These are phyloP conservation scores for Raffaelea albimanens DNA, from an alignment of 2,329 filamentous ascomycete genomes.

Conservation along the genomic window DNA sequence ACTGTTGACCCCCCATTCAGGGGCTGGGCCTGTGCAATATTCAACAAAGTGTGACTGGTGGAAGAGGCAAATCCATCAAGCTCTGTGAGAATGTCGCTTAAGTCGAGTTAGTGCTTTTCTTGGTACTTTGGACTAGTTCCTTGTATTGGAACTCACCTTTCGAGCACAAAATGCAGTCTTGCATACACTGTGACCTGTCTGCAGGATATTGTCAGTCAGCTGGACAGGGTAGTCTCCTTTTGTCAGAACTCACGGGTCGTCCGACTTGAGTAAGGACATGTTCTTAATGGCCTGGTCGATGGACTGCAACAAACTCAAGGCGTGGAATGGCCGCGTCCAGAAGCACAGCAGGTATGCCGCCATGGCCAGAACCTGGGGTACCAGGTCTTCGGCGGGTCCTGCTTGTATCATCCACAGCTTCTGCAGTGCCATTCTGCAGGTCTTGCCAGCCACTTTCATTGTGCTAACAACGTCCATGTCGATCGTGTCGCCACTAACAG, in stretches of 20 bases:
- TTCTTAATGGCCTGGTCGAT: background rate
- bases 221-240: no score
- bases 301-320: background rate
- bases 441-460: background rate
- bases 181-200: background rate
- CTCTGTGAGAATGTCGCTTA: background rate
- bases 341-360: background rate
- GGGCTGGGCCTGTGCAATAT: no score
- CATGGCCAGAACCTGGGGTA: background rate
- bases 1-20: no score
- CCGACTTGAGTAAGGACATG: background rate
- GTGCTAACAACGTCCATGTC: no score
- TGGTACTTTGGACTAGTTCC: background rate
- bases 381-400: background rate
- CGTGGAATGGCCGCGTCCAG: background rate
- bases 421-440: background rate
- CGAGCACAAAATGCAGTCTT: background rate
- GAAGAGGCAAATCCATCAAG: background rate
- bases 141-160: background rate
- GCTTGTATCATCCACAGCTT: background rate
- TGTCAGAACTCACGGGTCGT: background rate
- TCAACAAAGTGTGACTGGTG: background rate
- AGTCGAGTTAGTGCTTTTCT: no score
- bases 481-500: no score
- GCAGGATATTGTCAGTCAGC: background rate